Conservation (phyloP, 441 rosid genomes). For the Erodium moschatum region DNA sequence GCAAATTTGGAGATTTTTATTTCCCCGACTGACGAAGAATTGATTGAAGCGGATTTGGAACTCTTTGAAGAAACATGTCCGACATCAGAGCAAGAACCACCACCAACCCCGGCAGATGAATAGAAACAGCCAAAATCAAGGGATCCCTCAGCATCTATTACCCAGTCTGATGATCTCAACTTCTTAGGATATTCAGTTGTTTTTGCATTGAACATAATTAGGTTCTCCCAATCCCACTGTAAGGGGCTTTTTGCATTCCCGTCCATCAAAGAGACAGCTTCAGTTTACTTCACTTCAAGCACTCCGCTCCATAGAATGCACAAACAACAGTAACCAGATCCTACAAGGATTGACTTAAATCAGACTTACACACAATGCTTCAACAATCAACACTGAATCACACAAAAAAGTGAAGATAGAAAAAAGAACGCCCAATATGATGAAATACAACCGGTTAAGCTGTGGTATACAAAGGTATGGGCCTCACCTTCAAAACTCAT, state of each 20-base stretch:
- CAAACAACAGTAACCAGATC: slow-evolving; percentile 27
- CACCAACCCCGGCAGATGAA: slow-evolving; percentile 46
- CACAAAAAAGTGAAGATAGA: neutral
- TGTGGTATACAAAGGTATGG: slow-evolving; percentile 8
- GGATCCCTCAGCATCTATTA: slow-evolving; percentile 45
- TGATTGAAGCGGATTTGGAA: slow-evolving; percentile 59
- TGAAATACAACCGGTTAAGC: slow-evolving; percentile 9
- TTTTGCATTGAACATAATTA: slow-evolving; percentile 41
- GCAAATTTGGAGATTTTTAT: slow-evolving; percentile 35
- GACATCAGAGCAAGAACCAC: slow-evolving; percentile 53
- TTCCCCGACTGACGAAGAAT: slow-evolving; percentile 53
- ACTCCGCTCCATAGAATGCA: slow-evolving; percentile 18
- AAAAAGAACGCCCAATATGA: neutral
- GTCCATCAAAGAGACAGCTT: slow-evolving; percentile 46
- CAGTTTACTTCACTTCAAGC: slow-evolving; percentile 22
- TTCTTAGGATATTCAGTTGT: slow-evolving; percentile 46
- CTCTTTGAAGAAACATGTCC: slow-evolving; percentile 61
- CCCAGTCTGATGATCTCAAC: slow-evolving; percentile 44
- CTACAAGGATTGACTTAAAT: slow-evolving; percentile 25
- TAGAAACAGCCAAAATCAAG: slow-evolving; percentile 48
- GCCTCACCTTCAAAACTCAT: slow-evolving; percentile 25
- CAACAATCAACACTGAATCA: neutral
- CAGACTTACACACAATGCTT: neutral
- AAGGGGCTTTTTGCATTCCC: slow-evolving; percentile 58
- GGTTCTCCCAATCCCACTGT: slow-evolving; percentile 74